A percentile compares a stretch with the other conserved stretches of the same genome.
These are phyloP conservation scores for Macrotyloma uniflorum DNA, from an alignment of 306 rosid genomes.

Conservation along the genomic window DNA sequence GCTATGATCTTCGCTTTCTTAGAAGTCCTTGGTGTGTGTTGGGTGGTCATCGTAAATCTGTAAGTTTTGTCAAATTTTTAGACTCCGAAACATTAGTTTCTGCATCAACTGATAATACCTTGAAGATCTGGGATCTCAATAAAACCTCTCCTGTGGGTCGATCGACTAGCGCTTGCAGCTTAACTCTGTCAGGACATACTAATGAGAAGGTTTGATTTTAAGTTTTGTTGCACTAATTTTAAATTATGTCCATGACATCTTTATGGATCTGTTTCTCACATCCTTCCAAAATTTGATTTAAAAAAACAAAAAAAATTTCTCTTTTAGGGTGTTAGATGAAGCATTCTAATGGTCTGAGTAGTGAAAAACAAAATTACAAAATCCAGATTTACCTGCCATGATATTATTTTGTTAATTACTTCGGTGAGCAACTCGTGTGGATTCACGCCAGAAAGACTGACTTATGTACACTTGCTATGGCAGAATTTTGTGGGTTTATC, in stretches of 20 bases:
- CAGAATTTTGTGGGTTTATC: conserved; percentile 10
- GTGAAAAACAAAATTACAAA: neutral
- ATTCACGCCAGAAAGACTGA: neutral
- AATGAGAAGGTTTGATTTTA: conserved; percentile 70
- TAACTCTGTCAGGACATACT: conserved; percentile 75
- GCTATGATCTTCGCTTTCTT: conserved; percentile 18
- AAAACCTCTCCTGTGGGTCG: conserved; percentile 60
- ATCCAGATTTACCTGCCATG: neutral
- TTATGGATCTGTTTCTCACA: neutral
- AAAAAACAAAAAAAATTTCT: neutral
- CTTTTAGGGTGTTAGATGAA: neutral
- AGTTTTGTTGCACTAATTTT: conserved; percentile 15
- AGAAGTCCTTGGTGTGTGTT: neutral
- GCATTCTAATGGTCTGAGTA: neutral
- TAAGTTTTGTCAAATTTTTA: conserved; percentile 77
- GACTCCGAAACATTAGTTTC: conserved; percentile 81
- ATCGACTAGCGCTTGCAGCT: conserved; percentile 69
- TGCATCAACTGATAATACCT: conserved; percentile 82
- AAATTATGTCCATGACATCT: conserved; percentile 7
- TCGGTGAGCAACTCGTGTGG: neutral
- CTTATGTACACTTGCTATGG: neutral
- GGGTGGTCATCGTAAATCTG: conserved; percentile 57
- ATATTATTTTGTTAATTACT: neutral
- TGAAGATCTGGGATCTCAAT: conserved; percentile 88
- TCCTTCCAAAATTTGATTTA: neutral